Evolutionary conservation across 768 basidiomycete species (phyloP).

Genomic region (Kwoniella dendrophila): DNA sequence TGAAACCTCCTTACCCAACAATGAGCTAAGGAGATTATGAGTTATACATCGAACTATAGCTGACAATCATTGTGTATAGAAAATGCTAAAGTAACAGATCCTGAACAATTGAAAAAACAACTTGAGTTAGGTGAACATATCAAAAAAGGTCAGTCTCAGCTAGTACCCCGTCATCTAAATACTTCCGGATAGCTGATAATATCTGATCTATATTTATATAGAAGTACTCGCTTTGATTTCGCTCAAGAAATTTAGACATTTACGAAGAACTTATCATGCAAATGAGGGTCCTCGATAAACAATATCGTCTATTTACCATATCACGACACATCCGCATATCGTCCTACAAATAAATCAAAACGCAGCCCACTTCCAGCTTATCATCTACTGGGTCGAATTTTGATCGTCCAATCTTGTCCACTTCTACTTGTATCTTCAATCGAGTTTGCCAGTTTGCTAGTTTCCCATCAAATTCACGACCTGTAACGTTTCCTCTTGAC

Average conservation of each 20-base stretch:
- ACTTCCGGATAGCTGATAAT: neutral
- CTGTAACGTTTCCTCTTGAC: neutral
- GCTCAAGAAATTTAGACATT: constrained; percentile 54
- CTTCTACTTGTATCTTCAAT: neutral
- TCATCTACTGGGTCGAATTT: too few relatives aligned
- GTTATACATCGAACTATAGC: neutral
- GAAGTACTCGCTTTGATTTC: constrained; percentile 55
- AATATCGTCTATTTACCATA: neutral
- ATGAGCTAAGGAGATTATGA: neutral
- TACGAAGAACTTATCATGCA: constrained; percentile 47
- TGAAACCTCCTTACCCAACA: too few relatives aligned
- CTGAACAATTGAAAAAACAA: constrained; percentile 45
- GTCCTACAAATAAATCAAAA: neutral
- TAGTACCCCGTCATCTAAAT: neutral
- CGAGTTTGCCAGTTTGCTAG: neutral
- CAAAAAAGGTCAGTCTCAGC: constrained; percentile 51
- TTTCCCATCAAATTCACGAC: constrained; percentile 1
- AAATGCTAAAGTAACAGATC: constrained; percentile 51
- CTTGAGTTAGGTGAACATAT: constrained; percentile 54
- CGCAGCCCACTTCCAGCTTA: neutral
- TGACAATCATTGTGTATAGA: constrained; percentile 33
- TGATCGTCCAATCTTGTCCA: too few relatives aligned
- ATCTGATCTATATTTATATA: constrained; percentile 18
- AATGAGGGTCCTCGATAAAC: constrained; percentile 44
- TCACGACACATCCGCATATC: neutral